Percentiles rank a stretch among this genome's conserved stretches.
Evolutionary conservation across 768 basidiomycete species (phyloP).

Genomic region (Mrakia frigida): DNA sequence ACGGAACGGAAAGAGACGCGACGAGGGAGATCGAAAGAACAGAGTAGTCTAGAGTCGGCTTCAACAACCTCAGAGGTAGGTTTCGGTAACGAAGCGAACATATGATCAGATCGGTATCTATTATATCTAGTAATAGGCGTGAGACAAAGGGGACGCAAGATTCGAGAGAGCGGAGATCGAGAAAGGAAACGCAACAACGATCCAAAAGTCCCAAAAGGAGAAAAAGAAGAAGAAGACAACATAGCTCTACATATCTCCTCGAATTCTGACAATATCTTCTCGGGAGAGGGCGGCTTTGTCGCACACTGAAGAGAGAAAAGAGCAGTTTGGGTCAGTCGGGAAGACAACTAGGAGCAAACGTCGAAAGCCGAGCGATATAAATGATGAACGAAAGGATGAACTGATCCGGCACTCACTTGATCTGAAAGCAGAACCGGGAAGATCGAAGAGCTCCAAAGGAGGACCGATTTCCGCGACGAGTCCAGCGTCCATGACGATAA

Average conservation of each 20-base stretch:
- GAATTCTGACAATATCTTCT: slow-evolving; percentile 26
- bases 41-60: no score
- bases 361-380: background rate
- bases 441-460: slow-evolving; percentile 28
- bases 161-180: no score
- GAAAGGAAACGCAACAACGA: no score
- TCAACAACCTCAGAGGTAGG: no score
- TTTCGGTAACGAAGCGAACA: no score
- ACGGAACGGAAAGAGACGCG: no score
- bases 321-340: background rate
- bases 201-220: background rate
- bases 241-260: background rate
- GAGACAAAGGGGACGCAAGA: no score
- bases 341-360: background rate
- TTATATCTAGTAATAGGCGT: no score
- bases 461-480: slow-evolving; percentile 21
- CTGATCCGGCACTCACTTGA: slow-evolving; percentile 28
- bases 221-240: background rate
- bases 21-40: no score
- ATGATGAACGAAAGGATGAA: no score
- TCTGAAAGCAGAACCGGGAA: slow-evolving; percentile 16
- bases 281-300: slow-evolving; percentile 18
- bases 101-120: no score
- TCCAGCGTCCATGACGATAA: slow-evolving; percentile 30
- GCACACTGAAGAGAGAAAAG: slow-evolving; percentile 18